Conservation (phyloP, 768 basidiomycete species). For the Collybiopsis luxurians region DNA sequence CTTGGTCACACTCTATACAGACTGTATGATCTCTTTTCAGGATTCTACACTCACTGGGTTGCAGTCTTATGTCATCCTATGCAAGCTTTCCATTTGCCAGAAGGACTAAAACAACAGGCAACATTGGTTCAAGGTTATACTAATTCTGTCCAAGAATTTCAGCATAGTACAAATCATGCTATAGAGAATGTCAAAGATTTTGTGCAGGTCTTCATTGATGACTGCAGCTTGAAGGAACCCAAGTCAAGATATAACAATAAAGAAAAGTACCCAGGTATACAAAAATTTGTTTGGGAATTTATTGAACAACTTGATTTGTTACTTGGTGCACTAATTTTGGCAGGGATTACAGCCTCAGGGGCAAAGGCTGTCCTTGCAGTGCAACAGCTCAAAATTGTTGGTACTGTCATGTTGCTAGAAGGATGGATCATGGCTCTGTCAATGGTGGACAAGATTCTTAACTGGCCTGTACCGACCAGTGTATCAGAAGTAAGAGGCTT, state of each 20-base stretch:
- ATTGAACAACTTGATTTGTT: constrained; percentile 17
- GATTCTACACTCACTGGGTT: constrained; percentile 1
- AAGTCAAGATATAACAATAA: constrained; percentile 14
- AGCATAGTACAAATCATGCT: constrained; percentile 16
- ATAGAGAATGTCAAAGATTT: constrained; percentile 8
- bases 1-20: not conserved
- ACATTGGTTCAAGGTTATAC: constrained; percentile 31
- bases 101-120: constrained; percentile 18
- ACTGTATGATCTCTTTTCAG: constrained; percentile 1
- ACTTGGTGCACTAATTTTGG: constrained; percentile 18
- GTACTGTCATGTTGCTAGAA: constrained; percentile 22
- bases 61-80: constrained; percentile 17
- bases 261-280: constrained; percentile 12
- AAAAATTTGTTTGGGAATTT: constrained; percentile 27
- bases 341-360: constrained; percentile 29
- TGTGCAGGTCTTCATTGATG: constrained; percentile 20
- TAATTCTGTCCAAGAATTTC: constrained; percentile 32
- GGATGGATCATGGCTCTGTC: constrained; percentile 17
- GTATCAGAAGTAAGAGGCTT: constrained; percentile 22
- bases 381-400: constrained; percentile 23
- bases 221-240: constrained; percentile 18
- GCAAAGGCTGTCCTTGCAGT: constrained; percentile 22
- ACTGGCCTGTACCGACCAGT: constrained; percentile 16
- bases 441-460: not conserved
- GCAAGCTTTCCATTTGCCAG: constrained; percentile 27